Evolutionary conservation across 2,329 filamentous ascomycete species (phyloP).

Genomic region (Nannizziopsis arthrosporioides): DNA sequence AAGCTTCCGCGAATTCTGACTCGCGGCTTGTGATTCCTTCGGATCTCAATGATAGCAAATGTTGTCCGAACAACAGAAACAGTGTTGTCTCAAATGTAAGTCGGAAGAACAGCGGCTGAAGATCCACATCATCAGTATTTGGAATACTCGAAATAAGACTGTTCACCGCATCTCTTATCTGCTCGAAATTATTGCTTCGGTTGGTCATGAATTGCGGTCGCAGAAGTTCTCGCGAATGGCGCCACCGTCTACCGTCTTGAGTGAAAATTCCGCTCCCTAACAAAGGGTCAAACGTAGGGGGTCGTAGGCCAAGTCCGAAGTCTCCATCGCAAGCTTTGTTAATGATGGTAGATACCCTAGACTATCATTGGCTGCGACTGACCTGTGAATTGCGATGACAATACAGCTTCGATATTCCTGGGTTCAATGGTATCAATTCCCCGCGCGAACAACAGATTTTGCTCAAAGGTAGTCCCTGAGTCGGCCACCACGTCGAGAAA

Average conservation of each 20-base stretch:
- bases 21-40: slow-evolving; percentile 9
- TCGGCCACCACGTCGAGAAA: slow-evolving; percentile 28
- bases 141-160: slow-evolving; percentile 48
- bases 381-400: no score
- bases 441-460: no score
- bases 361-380: no score
- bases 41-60: no score
- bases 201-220: slow-evolving; percentile 42
- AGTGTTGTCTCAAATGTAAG: slow-evolving; percentile 66
- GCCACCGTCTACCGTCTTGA: slow-evolving; percentile 38
- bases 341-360: no score
- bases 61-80: slow-evolving; percentile 65
- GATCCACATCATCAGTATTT: slow-evolving; percentile 39
- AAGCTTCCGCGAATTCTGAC: slow-evolving; percentile 18
- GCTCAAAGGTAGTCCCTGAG: no score
- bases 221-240: slow-evolving; percentile 29
- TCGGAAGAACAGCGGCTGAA: slow-evolving; percentile 52
- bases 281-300: slow-evolving; percentile 28
- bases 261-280: slow-evolving; percentile 40
- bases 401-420: no score
- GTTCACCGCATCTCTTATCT: slow-evolving; percentile 49
- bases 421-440: no score
- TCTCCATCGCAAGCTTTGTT: no score
- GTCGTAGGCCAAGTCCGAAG: slow-evolving; percentile 34
- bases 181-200: slow-evolving; percentile 42